Base-by-base conservation (phyloP, 805 yeast genomes). In the Tetrapisispora fleetii region DNA sequence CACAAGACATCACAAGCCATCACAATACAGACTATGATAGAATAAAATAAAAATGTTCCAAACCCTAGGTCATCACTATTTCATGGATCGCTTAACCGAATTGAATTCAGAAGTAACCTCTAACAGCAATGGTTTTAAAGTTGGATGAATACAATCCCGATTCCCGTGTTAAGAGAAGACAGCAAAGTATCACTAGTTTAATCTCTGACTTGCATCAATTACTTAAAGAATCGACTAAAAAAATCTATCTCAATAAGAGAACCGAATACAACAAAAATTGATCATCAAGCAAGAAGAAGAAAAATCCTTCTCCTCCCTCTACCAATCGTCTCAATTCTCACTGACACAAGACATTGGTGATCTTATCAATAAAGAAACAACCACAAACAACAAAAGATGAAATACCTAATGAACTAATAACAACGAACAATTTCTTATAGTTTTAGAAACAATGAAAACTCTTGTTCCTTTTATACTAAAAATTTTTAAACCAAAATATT, bases 81-180 rank as follows among this genome's bases (percentile, higher is more conserved):
- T 86, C 95, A 86, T 86, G 95, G 89, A 79, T 82, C 84, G 77
- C 83, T 74, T 68, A 67, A 72, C 75, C 74, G 65, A 39, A 59
- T 58, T 36, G 56, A 48, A 59, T 58, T 63, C 60, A 68, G 67
- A 71, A 75, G 87, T 88, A 82, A 83, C 95, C 95, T 87, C 89
- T 67, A 82, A 83, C 86, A 79, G 90, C 95, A 88, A 88, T 88
- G 96, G 96, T 88, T 88, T 88, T 88, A 86, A 84, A 82, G 87
- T 79, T 81, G 93, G 71, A 56, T 17, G 36, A 44, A 40, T 28
- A 39, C 35, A 18, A 40, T 27, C 6, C 28, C 16, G 7, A 2
- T 27, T n/a, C 35, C 10, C 35, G 35, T 32, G 35, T 32, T 32
- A 32, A 32, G 35, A 32, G n/a, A 32, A 32, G 5, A 6, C n/a